Base-by-base conservation (phyloP, 176 grass and related monocot species). In the Poa pratensis region DNA sequence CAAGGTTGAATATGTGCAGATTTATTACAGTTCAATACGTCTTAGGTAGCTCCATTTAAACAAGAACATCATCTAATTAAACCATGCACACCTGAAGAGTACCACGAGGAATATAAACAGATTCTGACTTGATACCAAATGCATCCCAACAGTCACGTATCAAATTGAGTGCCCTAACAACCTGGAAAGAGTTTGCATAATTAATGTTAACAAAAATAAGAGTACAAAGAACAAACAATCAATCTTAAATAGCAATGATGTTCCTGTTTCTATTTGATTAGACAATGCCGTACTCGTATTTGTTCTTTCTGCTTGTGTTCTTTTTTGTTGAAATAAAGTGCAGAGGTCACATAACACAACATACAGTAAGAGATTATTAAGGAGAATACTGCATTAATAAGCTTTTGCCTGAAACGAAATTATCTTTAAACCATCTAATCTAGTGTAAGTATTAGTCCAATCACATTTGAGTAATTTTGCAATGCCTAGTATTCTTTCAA, bases 81-180 rank as follows among this genome's bases (percentile, higher is more conserved):
- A 78, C 65, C 74, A 66, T 80, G 76, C 92, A 68, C 66, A 97
- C 95, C 95, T 97, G 95, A 80, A 97, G 92, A 69, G 96, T 96
- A 82, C 96, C 96, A 72, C 96, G 96, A 80, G 96, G 94, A 88
- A 99, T 94, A 73, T 94, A 90, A 78, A 92, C 75, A 85, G 91
- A 90, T 84, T 99, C 92, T 57, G 90, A 54, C 63, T 92, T 92
- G 88, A 82, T 94, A 90, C 96, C 91, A 16, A 99, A 99, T 54
- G 76, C 77, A 75, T 80, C 83, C 96, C 96, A 96, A 83, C 88
- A 80, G 48, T 88, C 92, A 82, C 86, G 84, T 94, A 96, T 96
- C 71, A 96, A 84, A 80, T 92, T 73, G 78, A 99, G 83, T 71
- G 96, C 90, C 81, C 96, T 99, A 42, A 99, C 96, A 90, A 99